Base-by-base conservation (phyloP, 2,329 filamentous ascomycete species). In the Diaporthe vaccinii region DNA sequence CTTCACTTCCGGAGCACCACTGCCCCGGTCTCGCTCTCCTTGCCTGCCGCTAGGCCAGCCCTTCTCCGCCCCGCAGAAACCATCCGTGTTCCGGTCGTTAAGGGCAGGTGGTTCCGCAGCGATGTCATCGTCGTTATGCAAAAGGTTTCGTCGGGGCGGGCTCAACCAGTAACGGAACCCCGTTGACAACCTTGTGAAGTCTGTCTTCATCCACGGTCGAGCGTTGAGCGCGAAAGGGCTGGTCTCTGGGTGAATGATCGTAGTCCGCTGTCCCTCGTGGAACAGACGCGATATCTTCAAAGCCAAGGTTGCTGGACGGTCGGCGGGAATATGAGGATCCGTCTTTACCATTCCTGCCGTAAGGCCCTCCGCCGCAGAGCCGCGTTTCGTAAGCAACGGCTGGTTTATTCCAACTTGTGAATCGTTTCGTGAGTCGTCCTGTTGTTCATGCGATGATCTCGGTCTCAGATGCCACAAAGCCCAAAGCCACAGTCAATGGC, bases 391-490 rank as follows among this genome's bases (percentile, higher is more conserved):
- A 44, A 41, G 2, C 17, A 36, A 39, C 44, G 20, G 51, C 7
- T 31, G 41, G 22, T 7, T 10, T n/a, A 51, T 17, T 36, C 10
- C 12, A 28, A 28, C 62, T 59, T 39, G 9, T 39, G 25, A 28
- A 22, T 22, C 14, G 46, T 57, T 34, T 46, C 44, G 14, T 28
- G 4, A 44, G 22, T 36, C 20, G 31, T 34, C 67, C 22, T 39
- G 46, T 25, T 22, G n/a, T 22, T 39, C 28, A 36, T 14, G 22
- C 3, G 44, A 41, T 39, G 25, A 5, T 22, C 7, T 39, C 49
- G 1, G 25, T 20, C 39, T 78, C 77, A 81, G 36, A 82, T 76
- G 5, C 82, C 79, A 58, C 82, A 83, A 5, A 73, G 39, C 6
- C 77, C 76, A 51, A 68, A 73, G 34, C 65, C 70, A 31, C 75